Conservation (phyloP, 1,284 basidiomycete species). For the Salmacisia buchloeana region DNA sequence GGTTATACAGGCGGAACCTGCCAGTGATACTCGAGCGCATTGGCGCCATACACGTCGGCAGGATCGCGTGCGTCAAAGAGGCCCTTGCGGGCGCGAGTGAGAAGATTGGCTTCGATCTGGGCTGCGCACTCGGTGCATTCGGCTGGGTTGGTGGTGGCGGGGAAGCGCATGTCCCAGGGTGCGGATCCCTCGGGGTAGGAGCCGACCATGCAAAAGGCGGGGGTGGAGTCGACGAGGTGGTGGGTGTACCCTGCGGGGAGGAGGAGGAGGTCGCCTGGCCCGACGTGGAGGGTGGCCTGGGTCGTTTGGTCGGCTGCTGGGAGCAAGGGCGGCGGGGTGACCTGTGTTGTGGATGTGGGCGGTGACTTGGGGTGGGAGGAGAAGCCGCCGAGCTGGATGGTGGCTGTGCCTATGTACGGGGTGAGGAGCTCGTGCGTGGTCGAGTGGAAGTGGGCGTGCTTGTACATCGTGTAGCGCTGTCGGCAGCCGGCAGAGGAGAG, state of each 20-base stretch:
- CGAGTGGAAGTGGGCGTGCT: not conserved
- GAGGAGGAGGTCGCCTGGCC: conserved; percentile 5
- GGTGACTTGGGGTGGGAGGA: not conserved
- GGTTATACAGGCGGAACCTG: too few species aligned
- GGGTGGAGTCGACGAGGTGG: not conserved
- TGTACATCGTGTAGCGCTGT: conserved; percentile 9
- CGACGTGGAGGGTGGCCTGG: not conserved
- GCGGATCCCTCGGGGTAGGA: not conserved
- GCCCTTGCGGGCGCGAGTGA: not conserved
- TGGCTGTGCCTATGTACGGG: not conserved
- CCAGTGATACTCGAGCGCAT: too few species aligned
- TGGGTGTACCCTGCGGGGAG: conserved; percentile 9
- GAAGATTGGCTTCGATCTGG: not conserved
- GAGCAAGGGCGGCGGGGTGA: too few species aligned
- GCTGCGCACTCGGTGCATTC: not conserved
- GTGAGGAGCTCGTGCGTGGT: conserved; percentile 6
- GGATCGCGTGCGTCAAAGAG: not conserved
- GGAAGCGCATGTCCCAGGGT: conserved; percentile 5
- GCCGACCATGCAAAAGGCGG: not conserved
- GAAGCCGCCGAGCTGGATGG: conserved; percentile 1
- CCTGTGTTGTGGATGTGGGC: not conserved
- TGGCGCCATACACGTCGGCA: too few species aligned
- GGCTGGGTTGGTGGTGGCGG: not conserved
- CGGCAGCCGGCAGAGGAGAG: too few species aligned
- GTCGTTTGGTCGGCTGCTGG: not conserved